phyloP scores from a whole-genome alignment of 176 grass and related monocot genomes.

The Aegilops tauschii region DNA sequence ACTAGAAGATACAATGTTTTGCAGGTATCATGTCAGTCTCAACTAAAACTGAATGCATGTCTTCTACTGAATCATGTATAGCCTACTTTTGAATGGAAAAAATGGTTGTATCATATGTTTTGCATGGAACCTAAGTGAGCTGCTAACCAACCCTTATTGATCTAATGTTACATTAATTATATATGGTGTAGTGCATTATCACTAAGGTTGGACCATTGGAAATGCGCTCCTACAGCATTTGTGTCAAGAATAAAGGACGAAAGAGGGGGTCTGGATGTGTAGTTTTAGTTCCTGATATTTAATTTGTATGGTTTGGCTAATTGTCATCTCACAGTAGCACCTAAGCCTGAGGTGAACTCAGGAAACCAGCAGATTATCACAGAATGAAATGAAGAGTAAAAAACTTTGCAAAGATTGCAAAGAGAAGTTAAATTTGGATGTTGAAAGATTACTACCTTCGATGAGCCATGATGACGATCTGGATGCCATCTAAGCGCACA shows the following conservation, averaged over 20 bases:
- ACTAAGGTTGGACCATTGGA: not conserved
- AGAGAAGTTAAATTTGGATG: not conserved
- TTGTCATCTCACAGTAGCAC: not conserved
- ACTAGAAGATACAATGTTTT: not conserved
- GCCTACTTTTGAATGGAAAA: not conserved
- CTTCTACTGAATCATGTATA: not conserved
- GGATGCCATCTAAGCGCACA: conserved; percentile 98
- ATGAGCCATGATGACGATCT: conserved; percentile 79
- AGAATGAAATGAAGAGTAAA: not conserved
- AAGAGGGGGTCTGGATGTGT: not conserved
- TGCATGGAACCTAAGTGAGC: conserved; percentile 1
- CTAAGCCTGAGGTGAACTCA: not conserved
- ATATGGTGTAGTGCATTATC: not conserved
- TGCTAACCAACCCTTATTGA: not conserved
- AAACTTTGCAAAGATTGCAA: conserved; percentile 8
- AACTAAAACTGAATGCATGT: not conserved
- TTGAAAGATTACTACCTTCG: conserved; percentile 49
- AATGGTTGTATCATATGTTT: not conserved
- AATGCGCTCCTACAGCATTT: not conserved
- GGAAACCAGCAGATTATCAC: not conserved
- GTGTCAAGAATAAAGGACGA: not conserved
- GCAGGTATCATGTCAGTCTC: not conserved
- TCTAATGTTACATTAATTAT: conserved; percentile 17
- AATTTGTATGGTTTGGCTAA: not conserved
- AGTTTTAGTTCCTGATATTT: not conserved